Evolutionary conservation across 495 filamentous ascomycete genomes (phyloP), one percentile per base, ranked within the genome.

Genomic region (Aspergillus avenaceus): DNA sequence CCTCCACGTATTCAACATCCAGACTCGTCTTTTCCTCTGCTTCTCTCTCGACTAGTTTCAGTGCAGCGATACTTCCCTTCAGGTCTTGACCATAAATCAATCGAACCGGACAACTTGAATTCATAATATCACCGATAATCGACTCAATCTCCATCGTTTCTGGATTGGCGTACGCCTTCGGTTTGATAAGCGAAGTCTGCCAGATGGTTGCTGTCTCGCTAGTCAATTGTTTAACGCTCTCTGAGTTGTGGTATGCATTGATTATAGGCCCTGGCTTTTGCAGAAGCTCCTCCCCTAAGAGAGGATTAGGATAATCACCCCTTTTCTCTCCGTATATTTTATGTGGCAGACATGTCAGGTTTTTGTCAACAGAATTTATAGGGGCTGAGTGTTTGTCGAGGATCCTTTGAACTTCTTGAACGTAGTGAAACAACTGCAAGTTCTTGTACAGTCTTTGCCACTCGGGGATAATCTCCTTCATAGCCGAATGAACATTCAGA

Each of bases 381-480:
- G 8, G 11, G n/a, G 14, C 28, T 18, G 19, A 52, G 19, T 56
- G 54, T 3, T 21, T 31, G 43, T 50, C 43, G 3, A 65, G 29
- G 26, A 66, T 50, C 8, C 23, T 42, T 47, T 62, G 53, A 5
- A 64, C 47, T 8, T 59, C 16, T 8, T 57, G 19, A 14, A 83
- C 28, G 50, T 80, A 75, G 5, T 55, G 14, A 1, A 62, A 66
- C 1, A 84, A 54, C 41, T 74, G 63, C 8, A 63, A 38, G 45
- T 83, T 83, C 12, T 64, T 58, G 24, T 61, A 69, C 25, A 75
- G 50, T 0, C 76, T 69, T 25, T 54, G 29, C 80, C 80, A 84
- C 47, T 82, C 78, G 2, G 68, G 63, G 8, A 48, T 27, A 16
- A 82, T 55, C 2, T 47, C 52, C 3, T 72, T 54, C n/a, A 79